Percentiles rank a stretch among this genome's conserved stretches.
phyloP scores from a whole-genome alignment of 2,329 filamentous ascomycete genomes.

The Ophiostoma australiae region DNA sequence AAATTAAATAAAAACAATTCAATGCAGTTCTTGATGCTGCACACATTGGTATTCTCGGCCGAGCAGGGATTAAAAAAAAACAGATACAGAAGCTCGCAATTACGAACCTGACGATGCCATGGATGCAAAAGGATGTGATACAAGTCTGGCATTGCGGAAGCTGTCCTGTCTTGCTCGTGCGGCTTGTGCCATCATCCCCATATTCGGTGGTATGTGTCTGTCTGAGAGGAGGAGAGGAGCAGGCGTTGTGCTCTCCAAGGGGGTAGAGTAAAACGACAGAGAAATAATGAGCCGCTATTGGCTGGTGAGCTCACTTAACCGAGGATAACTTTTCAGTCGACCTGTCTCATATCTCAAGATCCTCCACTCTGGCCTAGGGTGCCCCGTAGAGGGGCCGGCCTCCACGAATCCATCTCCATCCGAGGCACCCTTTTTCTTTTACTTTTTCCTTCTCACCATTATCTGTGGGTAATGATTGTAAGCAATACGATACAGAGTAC shows the following conservation, averaged over 20 bases:
- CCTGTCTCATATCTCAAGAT: conserved; percentile 10
- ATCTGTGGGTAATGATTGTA: not conserved
- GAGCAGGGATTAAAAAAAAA: not conserved
- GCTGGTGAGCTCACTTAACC: not conserved
- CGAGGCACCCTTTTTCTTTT: not conserved
- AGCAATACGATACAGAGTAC: not conserved
- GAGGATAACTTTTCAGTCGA: conserved; percentile 2
- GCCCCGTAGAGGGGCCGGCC: conserved; percentile 10
- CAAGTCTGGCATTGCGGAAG: conserved; percentile 8
- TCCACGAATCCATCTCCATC: conserved; percentile 7
- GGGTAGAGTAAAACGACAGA: not conserved
- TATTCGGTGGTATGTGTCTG: conserved; percentile 1
- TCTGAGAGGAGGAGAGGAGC: not conserved
- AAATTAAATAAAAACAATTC: too few species aligned
- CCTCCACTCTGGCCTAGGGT: conserved; percentile 8
- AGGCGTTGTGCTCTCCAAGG: not conserved
- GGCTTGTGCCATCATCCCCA: not conserved
- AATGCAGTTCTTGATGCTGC: not conserved
- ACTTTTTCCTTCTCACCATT: not conserved
- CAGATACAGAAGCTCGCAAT: not conserved
- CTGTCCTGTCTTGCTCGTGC: not conserved
- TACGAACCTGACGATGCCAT: conserved; percentile 6
- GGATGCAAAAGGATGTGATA: conserved; percentile 1
- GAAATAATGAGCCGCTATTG: not conserved
- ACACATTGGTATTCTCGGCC: not conserved